Percentiles rank a stretch among this genome's conserved stretches.
Conservation (phyloP, 1,284 basidiomycete genomes). For the Lentinula novae-zelandiae region DNA sequence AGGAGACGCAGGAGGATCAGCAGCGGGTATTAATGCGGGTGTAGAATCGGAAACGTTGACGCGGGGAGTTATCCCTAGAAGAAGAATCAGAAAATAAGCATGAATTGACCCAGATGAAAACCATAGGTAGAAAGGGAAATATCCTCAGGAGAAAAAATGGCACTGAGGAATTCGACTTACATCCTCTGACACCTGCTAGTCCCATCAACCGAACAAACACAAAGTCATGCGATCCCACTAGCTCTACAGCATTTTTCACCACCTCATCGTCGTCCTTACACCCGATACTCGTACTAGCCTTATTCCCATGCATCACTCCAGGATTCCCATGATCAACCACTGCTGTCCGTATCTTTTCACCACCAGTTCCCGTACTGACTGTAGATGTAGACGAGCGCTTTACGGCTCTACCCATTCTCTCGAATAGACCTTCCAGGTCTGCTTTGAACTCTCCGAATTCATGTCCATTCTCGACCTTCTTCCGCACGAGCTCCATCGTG, state of each 20-base stretch:
- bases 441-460: constrained; percentile 84
- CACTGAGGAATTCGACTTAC: constrained; percentile 42
- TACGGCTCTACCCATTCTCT: constrained; percentile 63
- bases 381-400: constrained; percentile 36
- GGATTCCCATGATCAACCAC: constrained; percentile 87
- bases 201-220: constrained; percentile 79
- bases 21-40: constrained; percentile 37
- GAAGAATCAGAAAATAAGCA: background rate
- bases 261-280: constrained; percentile 79
- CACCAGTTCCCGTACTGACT: constrained; percentile 47
- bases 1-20: constrained; percentile 30
- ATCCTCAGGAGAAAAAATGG: background rate
- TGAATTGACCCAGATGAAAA: too few species aligned
- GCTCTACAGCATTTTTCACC: constrained; percentile 58
- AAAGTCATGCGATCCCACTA: constrained; percentile 70
- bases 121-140: too few species aligned
- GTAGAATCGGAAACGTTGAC: constrained; percentile 52
- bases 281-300: constrained; percentile 69
- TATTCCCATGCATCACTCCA: constrained; percentile 74
- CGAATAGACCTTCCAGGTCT: constrained; percentile 85
- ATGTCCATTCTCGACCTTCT: constrained; percentile 77
- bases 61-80: constrained; percentile 53
- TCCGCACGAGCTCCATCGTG: constrained; percentile 76
- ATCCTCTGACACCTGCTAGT: constrained; percentile 72
- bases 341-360: constrained; percentile 71